A percentile compares a stretch with the other conserved stretches of the same genome.
phyloP scores from a whole-genome alignment of 2,329 filamentous ascomycete genomes.

The Lomentospora prolificans region DNA sequence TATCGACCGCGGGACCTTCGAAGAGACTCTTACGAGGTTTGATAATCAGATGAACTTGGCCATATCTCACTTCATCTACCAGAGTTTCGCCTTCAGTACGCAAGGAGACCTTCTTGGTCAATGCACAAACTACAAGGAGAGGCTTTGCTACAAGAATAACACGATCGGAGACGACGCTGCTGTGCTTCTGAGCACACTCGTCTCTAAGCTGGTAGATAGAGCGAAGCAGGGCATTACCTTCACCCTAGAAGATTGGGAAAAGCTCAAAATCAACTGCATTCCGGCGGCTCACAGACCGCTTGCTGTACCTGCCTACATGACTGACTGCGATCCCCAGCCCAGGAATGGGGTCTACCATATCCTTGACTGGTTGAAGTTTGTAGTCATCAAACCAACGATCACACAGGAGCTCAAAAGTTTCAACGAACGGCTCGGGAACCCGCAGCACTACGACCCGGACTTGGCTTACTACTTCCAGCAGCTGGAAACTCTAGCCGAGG shows the following conservation, averaged over 20 bases:
- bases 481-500: constrained; percentile 21
- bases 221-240: constrained; percentile 46
- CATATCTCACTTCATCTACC: constrained; percentile 35
- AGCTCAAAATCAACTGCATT: constrained; percentile 2
- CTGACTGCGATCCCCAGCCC: constrained; percentile 17
- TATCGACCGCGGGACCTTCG: constrained; percentile 27
- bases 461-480: constrained; percentile 22
- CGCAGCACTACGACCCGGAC: constrained; percentile 26
- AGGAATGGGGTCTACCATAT: constrained; percentile 42
- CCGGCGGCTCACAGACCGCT: constrained; percentile 9
- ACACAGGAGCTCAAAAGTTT: constrained; percentile 25
- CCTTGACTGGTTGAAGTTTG: constrained; percentile 53
- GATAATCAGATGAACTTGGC: constrained; percentile 17
- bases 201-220: constrained; percentile 47
- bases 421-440: constrained; percentile 9
- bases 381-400: constrained; percentile 34
- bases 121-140: constrained; percentile 56
- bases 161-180: constrained; percentile 35
- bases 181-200: constrained; percentile 38
- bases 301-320: constrained; percentile 36
- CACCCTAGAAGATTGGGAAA: constrained; percentile 26
- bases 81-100: constrained; percentile 49
- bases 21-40: constrained; percentile 11
- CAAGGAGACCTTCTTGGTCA: constrained; percentile 48
- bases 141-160: constrained; percentile 48